Conservation (phyloP, 2,329 filamentous ascomycete species). For the Diaporthe aspalathi region DNA sequence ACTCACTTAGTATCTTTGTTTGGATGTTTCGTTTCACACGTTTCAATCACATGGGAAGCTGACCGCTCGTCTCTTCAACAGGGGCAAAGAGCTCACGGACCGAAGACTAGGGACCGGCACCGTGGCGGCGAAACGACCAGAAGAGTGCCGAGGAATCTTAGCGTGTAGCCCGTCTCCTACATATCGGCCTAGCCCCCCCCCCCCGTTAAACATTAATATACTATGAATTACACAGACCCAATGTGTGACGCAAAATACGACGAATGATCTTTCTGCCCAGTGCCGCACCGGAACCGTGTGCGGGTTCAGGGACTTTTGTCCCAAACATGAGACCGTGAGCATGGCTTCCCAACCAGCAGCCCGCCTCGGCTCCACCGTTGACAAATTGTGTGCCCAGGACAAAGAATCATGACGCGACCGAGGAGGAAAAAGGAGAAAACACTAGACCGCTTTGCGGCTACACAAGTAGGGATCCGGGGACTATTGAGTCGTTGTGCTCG, state of each 20-base stretch:
- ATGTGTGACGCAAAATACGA: conserved; percentile 24
- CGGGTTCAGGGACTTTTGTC: conserved; percentile 9
- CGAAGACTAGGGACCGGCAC: conserved; percentile 21
- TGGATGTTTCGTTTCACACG: conserved; percentile 12
- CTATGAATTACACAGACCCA: conserved; percentile 23
- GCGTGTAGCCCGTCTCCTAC: conserved; percentile 13
- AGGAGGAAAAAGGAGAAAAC: neutral
- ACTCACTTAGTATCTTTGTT: neutral
- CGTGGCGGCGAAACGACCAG: conserved; percentile 22
- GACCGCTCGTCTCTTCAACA: neutral
- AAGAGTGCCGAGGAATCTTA: conserved; percentile 12
- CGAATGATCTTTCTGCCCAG: conserved; percentile 3
- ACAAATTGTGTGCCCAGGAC: conserved; percentile 5
- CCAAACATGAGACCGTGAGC: conserved; percentile 19
- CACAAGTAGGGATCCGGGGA: conserved; percentile 17
- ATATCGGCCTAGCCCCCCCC: conserved; percentile 10
- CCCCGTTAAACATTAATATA: conserved; percentile 10
- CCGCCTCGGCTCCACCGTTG: neutral
- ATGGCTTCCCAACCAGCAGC: neutral
- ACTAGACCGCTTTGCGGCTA: conserved; percentile 18
- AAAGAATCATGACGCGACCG: conserved; percentile 1
- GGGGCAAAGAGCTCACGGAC: conserved; percentile 13
- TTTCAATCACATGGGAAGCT: neutral
- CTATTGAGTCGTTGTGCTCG: conserved; percentile 3
- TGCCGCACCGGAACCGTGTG: neutral